Evolutionary conservation across 2,329 filamentous ascomycete genomes (phyloP), one percentile per base, ranked within the genome.

Genomic region (Pseudocercospora pini-densiflorae): DNA sequence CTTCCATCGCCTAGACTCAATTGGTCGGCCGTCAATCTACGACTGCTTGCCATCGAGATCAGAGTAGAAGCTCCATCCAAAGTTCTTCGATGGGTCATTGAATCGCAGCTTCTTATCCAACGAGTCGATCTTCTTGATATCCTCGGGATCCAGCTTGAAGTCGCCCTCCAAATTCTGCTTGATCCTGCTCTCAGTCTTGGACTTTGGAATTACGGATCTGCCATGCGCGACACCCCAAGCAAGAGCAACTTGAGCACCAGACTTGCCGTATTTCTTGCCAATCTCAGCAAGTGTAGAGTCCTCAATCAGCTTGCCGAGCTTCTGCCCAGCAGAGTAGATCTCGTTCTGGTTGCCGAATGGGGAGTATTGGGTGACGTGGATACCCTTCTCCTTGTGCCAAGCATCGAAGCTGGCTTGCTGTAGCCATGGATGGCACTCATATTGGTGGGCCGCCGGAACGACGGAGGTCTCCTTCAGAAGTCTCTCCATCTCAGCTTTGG

Each of bases 71-170:
- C 86, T 79, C 76, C 84, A 87, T 2, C 86, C 83, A 78, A 89
- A 90, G 23, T 77, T 79, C 6, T 73, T 78, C 51, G 81, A 85
- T 4, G 86, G 83, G 74, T 90, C 87, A 63, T 89, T 90, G 73
- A 90, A 89, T 49, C 88, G 79, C 70, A 88, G 54, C 77, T 89
- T 89, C 78, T 85, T 87, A 73, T 90, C 87, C 21, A 89, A 79
- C 0, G 68, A 72, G 45, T 82, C 79, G 60, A 88, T 85, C 77
- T 83, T 85, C 73, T 84, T 77, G 71, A 90, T 77, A 72, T 91
- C 89, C 59, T 85, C 85, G 0, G 75, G 71, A 1, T 83, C 82
- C 27, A 91, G 80, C 73, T 85, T 84, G 76, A 91, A 91, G 73
- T 88, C 86, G 9, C 75, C 78, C 62, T 77, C 74, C 59, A 80